Base-by-base conservation (phyloP, 2,329 filamentous ascomycete genomes). In the Hypoxylon sp. region DNA sequence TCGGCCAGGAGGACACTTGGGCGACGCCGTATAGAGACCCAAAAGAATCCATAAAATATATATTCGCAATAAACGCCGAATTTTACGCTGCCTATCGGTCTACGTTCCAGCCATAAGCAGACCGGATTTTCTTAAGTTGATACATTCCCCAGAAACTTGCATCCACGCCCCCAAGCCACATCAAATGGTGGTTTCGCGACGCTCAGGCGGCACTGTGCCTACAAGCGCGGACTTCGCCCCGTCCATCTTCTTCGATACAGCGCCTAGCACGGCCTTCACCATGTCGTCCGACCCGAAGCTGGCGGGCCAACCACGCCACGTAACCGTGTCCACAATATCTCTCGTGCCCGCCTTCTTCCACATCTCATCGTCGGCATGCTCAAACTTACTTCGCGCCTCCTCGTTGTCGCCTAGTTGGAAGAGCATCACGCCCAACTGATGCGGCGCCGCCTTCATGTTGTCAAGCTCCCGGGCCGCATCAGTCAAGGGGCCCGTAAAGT, bases 341-440 rank as follows among this genome's bases (percentile, higher is more conserved):
- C 73, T 72, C 10, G 70, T 73, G 17, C 57, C 46, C 10, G 70
- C 68, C 25, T 61, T 53, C 60, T 63, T 68, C 61, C 66, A 69
- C 72, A 75, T 69, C 48, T 73, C 62, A 48, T 75, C 72, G 63
- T 75, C 73, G 11, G 69, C 72, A 27, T 74, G 70, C 62, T 75
- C 72, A 53, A 75, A 75, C n/a, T 61, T 66, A 35, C 46, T 61
- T 6, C 69, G 67, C 17, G 64, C 70, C 17, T 76, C 71, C 57
- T 75, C 72, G 62, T 74, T 64, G 48, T 75, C 73, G 46, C 72
- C 73, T n/a, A 74, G 58, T 61, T 74, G 74, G 66, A 75, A 75
- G 10, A 74, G 71, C 71, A 72, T 72, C 6, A 74, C 70, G 17
- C 77, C 77, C 33, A 88, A 87, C 72, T 89, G 86, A 17, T 74